Evolutionary conservation across 2,329 filamentous ascomycete species (phyloP), one percentile per base, ranked within the genome.

Genomic region (Aureobasidium mangrovei): DNA sequence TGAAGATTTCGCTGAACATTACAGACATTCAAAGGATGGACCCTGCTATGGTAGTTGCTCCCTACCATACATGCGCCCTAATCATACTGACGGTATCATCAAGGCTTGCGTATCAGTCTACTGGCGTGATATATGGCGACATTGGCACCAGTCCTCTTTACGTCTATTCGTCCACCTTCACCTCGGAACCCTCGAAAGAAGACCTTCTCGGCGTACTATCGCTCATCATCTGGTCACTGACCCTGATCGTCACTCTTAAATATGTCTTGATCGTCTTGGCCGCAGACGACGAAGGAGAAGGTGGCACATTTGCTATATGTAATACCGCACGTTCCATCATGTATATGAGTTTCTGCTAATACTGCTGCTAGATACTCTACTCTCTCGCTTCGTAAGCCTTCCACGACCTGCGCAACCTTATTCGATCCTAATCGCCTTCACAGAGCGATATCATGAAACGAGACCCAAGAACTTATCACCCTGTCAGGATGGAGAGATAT

Each of bases 211-310:
- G 83, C 44, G 82, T 80, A 0, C 70, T 86, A 1, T 86, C 83
- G 3, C 76, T 87, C 41, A 80, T 87, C 57, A 78, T 87, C 43
- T 87, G 83, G 84, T 79, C 82, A 0, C 68, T 87, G 33, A 84
- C 81, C 27, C 69, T 86, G 57, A 84, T 87, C 69, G 83, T 87
- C 35, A 85, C 82, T 0, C 60, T 85, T 56, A 87, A 87, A 69
- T 87, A 87, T 62, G 74, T 83, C 38, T 72, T 84, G 57, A 79
- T 87, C 62, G 78, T 87, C 36, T 68, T 87, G 4, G 72, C 71
- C 33, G 84, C 84, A 51, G 83, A 86, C 64, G 82, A 87, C 58
- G 83, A 86, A 63, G 84, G 84, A 42, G 82, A 87, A 62, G 84
- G 84, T 29, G 84, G 84, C 31, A 86, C 83, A 0, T 86, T 86